phyloP scores from a whole-genome alignment of 2,329 filamentous ascomycete species.

The Fusarium illudens region DNA sequence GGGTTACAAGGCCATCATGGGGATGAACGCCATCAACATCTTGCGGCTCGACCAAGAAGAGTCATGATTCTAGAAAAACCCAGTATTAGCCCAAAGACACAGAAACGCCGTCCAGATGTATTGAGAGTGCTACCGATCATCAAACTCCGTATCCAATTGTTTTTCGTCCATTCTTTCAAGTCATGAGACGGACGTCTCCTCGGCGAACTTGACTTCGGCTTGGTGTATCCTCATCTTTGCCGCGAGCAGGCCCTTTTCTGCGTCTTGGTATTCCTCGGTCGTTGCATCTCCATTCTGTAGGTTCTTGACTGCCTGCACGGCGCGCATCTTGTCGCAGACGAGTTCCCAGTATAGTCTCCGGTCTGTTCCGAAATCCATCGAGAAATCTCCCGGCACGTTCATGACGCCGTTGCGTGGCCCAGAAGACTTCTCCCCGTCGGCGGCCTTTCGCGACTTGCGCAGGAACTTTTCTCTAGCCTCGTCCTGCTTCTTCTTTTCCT shows the following conservation, averaged over 20 bases:
- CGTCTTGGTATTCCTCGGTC: conserved; percentile 41
- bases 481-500: conserved; percentile 50
- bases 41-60: conserved; percentile 49
- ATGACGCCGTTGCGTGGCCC: conserved; percentile 48
- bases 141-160: conserved; percentile 16
- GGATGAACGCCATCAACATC: conserved; percentile 65
- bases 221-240: conserved; percentile 49
- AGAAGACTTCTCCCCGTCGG: conserved; percentile 28
- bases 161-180: background rate
- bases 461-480: conserved; percentile 42
- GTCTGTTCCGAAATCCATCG: conserved; percentile 42
- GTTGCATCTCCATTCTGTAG: conserved; percentile 40
- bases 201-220: conserved; percentile 49
- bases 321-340: conserved; percentile 53
- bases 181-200: conserved; percentile 37
- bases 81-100: conserved; percentile 30
- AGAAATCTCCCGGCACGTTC: conserved; percentile 49
- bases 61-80: conserved; percentile 29
- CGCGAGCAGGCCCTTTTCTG: conserved; percentile 42
- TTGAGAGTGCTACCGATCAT: conserved; percentile 33
- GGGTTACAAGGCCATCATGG: conserved; percentile 63
- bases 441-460: conserved; percentile 49
- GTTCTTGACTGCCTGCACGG: conserved; percentile 49
- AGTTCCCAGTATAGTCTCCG: conserved; percentile 52
- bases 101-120: conserved; percentile 23